Conservation (phyloP, 345 rosid species). For the Raphanus sativus region DNA sequence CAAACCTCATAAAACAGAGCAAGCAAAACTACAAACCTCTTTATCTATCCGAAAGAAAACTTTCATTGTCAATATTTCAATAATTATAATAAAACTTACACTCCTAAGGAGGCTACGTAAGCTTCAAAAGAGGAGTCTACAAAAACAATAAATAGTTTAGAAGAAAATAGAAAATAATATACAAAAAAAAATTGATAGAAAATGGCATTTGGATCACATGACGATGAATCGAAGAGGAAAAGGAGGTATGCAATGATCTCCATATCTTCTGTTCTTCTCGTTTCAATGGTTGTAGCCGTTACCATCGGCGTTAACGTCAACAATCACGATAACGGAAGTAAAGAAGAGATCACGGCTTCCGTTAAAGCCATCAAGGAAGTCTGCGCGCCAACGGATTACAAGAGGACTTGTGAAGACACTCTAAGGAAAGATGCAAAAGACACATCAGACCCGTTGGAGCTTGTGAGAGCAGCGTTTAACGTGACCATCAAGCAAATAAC, state of each 20-base stretch:
- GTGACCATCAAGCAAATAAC: slow-evolving; percentile 42
- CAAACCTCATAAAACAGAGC: slow-evolving; percentile 31
- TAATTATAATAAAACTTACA: slow-evolving; percentile 14
- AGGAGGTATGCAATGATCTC: slow-evolving; percentile 46
- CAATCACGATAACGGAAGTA: neutral
- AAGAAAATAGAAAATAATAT: neutral
- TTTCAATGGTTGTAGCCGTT: slow-evolving; percentile 56
- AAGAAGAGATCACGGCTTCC: slow-evolving; percentile 36
- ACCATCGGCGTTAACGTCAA: slow-evolving; percentile 40
- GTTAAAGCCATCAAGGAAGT: slow-evolving; percentile 59
- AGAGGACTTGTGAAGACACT: slow-evolving; percentile 49
- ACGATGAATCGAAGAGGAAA: slow-evolving; percentile 35
- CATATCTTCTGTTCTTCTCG: slow-evolving; percentile 50
- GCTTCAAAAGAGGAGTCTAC: slow-evolving; percentile 24
- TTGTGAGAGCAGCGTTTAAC: slow-evolving; percentile 51
- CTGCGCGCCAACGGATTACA: slow-evolving; percentile 65
- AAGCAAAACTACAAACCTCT: slow-evolving; percentile 16
- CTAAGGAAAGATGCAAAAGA: slow-evolving; percentile 42
- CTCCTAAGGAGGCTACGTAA: slow-evolving; percentile 35
- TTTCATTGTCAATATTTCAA: neutral
- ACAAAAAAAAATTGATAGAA: neutral
- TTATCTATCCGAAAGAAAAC: slow-evolving; percentile 24
- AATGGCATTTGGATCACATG: slow-evolving; percentile 24
- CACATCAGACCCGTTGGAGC: slow-evolving; percentile 59
- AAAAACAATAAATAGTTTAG: slow-evolving; percentile 9